Evolutionary conservation across 139 green algal species (phyloP).

Genomic region (Microglena sp.): DNA sequence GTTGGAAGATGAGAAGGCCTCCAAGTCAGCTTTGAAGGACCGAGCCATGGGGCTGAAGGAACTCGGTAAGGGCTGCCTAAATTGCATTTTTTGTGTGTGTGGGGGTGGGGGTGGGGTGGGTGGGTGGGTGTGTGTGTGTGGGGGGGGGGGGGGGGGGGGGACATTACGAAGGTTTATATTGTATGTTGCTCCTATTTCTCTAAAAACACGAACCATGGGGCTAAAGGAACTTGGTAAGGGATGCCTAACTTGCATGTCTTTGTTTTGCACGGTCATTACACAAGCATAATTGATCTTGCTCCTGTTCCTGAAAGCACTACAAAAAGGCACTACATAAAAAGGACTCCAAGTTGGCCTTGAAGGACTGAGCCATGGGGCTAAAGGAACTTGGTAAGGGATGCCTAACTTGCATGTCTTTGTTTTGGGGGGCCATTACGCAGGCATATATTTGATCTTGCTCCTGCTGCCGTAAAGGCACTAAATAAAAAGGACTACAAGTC

Average conservation of each 20-base stretch:
- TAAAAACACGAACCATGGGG: not conserved
- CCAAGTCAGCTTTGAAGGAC: conserved; percentile 12
- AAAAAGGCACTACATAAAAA: too few relatives aligned
- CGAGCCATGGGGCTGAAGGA: conserved; percentile 22
- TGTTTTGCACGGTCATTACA: not conserved
- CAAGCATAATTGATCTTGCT: not conserved
- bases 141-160: not conserved
- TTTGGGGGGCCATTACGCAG: not conserved
- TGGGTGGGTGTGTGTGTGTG: not conserved
- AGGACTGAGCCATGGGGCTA: conserved; percentile 14
- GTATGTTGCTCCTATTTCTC: not conserved
- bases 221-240: conserved; percentile 27
- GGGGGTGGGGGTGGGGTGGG: too few relatives aligned
- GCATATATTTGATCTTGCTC: too few relatives aligned
- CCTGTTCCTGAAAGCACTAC: too few relatives aligned
- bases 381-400: conserved; percentile 23
- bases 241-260: conserved; percentile 1
- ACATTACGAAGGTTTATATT: too few relatives aligned
- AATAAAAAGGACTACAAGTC: conserved; percentile 12
- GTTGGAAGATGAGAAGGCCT: conserved; percentile 16
- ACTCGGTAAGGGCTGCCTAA: conserved; percentile 18
- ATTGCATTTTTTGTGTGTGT: conserved; percentile 2
- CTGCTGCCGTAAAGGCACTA: too few relatives aligned
- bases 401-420: conserved; percentile 1
- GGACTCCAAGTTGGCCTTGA: conserved; percentile 15